Percentiles rank a stretch among this genome's conserved stretches.
Evolutionary conservation across 495 filamentous ascomycete species (phyloP).

Genomic region (Umbilicaria muhlenbergii): DNA sequence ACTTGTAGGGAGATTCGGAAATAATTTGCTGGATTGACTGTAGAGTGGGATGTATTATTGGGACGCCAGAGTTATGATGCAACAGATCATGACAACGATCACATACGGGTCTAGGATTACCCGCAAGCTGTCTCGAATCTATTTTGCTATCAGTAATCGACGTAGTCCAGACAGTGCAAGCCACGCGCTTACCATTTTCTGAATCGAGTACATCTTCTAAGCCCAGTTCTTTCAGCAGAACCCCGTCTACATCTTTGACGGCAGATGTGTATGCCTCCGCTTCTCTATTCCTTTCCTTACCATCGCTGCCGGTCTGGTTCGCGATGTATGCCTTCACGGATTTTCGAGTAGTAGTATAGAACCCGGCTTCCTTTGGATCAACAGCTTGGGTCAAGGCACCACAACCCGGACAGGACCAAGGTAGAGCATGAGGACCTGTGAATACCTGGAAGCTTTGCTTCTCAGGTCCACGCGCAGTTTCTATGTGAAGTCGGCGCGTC

Average conservation of each 20-base stretch:
- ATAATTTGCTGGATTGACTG: conserved; percentile 69
- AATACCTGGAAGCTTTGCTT: too few species aligned
- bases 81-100: conserved; percentile 72
- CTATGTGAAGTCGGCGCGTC: too few species aligned
- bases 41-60: conserved; percentile 63
- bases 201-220: conserved; percentile 15
- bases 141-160: background rate
- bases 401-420: conserved; percentile 66
- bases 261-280: conserved; percentile 10
- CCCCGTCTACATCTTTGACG: conserved; percentile 23
- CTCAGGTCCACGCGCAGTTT: too few species aligned
- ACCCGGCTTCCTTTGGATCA: conserved; percentile 57
- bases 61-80: conserved; percentile 52
- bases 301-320: conserved; percentile 1
- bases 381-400: conserved; percentile 68
- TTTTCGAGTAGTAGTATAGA: conserved; percentile 46
- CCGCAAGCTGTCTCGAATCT: conserved; percentile 6
- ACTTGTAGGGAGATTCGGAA: conserved; percentile 63
- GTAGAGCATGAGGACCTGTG: conserved; percentile 21
- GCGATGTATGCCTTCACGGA: conserved; percentile 10
- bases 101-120: conserved; percentile 39
- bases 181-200: too few species aligned
- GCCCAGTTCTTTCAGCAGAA: conserved; percentile 26
- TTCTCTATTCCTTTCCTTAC: conserved; percentile 1
- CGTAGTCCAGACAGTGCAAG: conserved; percentile 1